Evolutionary conservation across 2,329 filamentous ascomycete genomes (phyloP).

Genomic region (Alternaria solani): DNA sequence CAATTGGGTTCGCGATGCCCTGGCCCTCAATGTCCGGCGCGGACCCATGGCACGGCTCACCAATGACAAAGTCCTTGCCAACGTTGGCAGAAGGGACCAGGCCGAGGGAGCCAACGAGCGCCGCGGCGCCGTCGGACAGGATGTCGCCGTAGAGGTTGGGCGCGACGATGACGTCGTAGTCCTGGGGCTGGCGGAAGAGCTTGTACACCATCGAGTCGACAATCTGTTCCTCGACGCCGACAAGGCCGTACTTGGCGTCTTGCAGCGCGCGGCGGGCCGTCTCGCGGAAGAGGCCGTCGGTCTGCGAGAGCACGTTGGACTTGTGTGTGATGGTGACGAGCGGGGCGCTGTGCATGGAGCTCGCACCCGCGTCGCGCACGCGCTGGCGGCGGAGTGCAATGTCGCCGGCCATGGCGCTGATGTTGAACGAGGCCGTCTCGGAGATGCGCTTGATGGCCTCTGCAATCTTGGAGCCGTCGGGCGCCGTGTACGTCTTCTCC

Average conservation of each 20-base stretch:
- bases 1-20: slow-evolving; percentile 95
- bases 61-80: slow-evolving; percentile 91
- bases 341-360: slow-evolving; percentile 71
- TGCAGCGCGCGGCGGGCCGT: slow-evolving; percentile 78
- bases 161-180: slow-evolving; percentile 97
- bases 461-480: slow-evolving; percentile 81
- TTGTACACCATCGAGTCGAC: slow-evolving; percentile 99
- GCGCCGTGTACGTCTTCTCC: slow-evolving; percentile 80
- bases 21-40: slow-evolving; percentile 95
- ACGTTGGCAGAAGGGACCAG: slow-evolving; percentile 96
- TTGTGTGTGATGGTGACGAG: slow-evolving; percentile 98
- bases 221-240: slow-evolving; percentile 93
- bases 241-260: slow-evolving; percentile 66
- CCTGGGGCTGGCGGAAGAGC: slow-evolving; percentile 92
- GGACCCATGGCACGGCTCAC: slow-evolving; percentile 96
- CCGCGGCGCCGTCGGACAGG: slow-evolving; percentile 92
- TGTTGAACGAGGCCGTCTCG: slow-evolving; percentile 82
- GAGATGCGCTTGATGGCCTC: slow-evolving; percentile 98
- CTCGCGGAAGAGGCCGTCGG: slow-evolving; percentile 92
- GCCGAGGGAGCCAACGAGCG: slow-evolving; percentile 88
- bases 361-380: slow-evolving; percentile 68
- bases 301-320: slow-evolving; percentile 95
- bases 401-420: slow-evolving; percentile 91
- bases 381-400: slow-evolving; percentile 88
- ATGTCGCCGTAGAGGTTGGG: slow-evolving; percentile 98